A percentile compares a stretch with the other conserved stretches of the same genome.
phyloP scores from a whole-genome alignment of 768 basidiomycete species.

The Aureoboletus auriporus region DNA sequence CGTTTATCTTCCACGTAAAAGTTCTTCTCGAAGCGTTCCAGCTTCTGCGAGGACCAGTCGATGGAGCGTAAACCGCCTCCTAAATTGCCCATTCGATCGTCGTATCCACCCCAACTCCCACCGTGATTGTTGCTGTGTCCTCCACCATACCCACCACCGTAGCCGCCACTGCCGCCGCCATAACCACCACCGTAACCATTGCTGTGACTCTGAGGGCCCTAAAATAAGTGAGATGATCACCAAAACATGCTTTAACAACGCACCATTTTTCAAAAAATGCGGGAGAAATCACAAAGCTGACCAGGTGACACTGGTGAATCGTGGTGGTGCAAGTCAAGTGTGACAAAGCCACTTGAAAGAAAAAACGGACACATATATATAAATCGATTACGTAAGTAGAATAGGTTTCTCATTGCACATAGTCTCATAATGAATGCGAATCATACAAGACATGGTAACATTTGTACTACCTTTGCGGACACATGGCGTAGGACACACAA shows the following conservation, averaged over 20 bases:
- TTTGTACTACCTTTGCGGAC: background rate
- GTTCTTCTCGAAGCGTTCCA: slow-evolving; percentile 95
- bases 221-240: background rate
- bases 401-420: too few species aligned
- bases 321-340: slow-evolving; percentile 21
- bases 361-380: slow-evolving; percentile 13
- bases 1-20: slow-evolving; percentile 91
- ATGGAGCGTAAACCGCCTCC: slow-evolving; percentile 79
- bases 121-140: slow-evolving; percentile 15
- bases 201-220: slow-evolving; percentile 22
- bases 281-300: background rate
- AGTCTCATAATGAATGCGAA: slow-evolving; percentile 5
- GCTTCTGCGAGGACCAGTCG: slow-evolving; percentile 74
- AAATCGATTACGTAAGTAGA: slow-evolving; percentile 6
- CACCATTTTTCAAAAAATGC: slow-evolving; percentile 18
- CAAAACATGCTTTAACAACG: background rate
- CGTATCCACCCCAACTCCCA: slow-evolving; percentile 32
- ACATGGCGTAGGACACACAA: background rate
- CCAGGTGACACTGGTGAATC: background rate
- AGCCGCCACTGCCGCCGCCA: background rate
- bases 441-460: slow-evolving; percentile 9
- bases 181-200: slow-evolving; percentile 33
- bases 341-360: slow-evolving; percentile 13
- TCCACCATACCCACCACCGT: slow-evolving; percentile 35
- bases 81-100: slow-evolving; percentile 75